These are phyloP conservation scores for Buddleja alternifolia DNA, from an alignment of 257 asterid species.

Conservation along the genomic window DNA sequence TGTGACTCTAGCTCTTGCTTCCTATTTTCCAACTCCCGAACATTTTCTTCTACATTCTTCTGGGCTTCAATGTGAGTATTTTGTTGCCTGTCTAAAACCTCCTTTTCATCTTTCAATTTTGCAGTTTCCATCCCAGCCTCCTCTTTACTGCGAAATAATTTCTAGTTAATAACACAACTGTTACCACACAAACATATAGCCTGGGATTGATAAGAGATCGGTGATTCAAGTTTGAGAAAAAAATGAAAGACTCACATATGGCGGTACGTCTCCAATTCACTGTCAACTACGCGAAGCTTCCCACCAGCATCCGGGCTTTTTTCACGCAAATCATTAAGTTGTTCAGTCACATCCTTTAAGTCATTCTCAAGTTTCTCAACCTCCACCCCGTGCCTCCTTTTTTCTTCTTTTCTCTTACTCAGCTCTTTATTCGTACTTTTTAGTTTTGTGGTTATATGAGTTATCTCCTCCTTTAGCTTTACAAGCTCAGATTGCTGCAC, in stretches of 20 bases:
- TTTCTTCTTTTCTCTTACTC: conserved; percentile 78
- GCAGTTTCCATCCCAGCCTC: conserved; percentile 99
- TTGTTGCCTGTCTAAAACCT: conserved; percentile 92
- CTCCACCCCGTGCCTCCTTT: conserved; percentile 65
- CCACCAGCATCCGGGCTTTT: conserved; percentile 85
- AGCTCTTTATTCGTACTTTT: conserved; percentile 80
- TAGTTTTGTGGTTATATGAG: conserved; percentile 73
- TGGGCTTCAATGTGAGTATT: conserved; percentile 84
- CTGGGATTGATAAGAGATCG: conserved; percentile 18
- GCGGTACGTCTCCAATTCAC: conserved; percentile 92
- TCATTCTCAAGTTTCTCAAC: conserved; percentile 81
- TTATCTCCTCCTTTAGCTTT: conserved; percentile 81
- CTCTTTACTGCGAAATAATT: conserved; percentile 73
- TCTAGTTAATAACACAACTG: conserved; percentile 22
- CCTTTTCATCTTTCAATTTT: conserved; percentile 88
- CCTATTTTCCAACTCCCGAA: conserved; percentile 83
- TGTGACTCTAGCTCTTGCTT: conserved; percentile 87
- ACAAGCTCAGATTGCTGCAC: conserved; percentile 95
- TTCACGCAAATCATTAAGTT: conserved; percentile 79
- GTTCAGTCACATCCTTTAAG: conserved; percentile 71
- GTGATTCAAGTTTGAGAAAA: conserved; percentile 16
- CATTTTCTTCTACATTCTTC: conserved; percentile 91
- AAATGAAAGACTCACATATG: conserved; percentile 67
- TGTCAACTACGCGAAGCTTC: conserved; percentile 91
- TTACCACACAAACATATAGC: conserved; percentile 11